A percentile compares a stretch with the other conserved stretches of the same genome.
phyloP scores from a whole-genome alignment of 2,329 filamentous ascomycete genomes.

The Pseudopyricularia cyperi region DNA sequence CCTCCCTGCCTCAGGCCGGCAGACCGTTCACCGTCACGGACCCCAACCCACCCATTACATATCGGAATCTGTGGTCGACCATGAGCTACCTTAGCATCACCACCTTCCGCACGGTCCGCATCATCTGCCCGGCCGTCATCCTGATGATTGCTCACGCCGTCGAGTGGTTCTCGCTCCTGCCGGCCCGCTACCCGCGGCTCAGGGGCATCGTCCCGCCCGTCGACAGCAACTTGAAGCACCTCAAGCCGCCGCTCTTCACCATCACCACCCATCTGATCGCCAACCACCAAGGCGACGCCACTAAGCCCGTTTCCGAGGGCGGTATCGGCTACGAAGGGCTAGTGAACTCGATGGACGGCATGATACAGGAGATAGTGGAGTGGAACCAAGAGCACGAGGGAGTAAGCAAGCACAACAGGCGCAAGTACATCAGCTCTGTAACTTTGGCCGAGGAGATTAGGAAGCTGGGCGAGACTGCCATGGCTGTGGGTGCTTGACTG shows the following conservation, averaged over 20 bases:
- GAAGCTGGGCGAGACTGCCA: slow-evolving; percentile 8
- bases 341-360: slow-evolving; percentile 24
- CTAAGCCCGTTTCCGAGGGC: slow-evolving; percentile 18
- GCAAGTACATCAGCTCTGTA: slow-evolving; percentile 23
- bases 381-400: slow-evolving; percentile 25
- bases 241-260: slow-evolving; percentile 26
- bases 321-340: slow-evolving; percentile 25
- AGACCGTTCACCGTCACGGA: slow-evolving; percentile 27
- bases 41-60: slow-evolving; percentile 25
- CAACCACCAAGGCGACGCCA: slow-evolving; percentile 15
- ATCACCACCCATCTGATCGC: slow-evolving; percentile 26
- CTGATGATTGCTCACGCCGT: slow-evolving; percentile 21
- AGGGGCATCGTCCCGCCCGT: slow-evolving; percentile 17
- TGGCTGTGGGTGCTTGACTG: not conserved
- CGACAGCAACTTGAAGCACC: slow-evolving; percentile 18
- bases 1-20: slow-evolving; percentile 17
- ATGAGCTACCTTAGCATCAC: slow-evolving; percentile 20
- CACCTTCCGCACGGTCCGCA: slow-evolving; percentile 16
- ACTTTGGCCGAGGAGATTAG: slow-evolving; percentile 24
- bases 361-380: slow-evolving; percentile 24
- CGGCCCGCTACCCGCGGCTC: slow-evolving; percentile 12
- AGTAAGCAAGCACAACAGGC: slow-evolving; percentile 8
- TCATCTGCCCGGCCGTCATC: slow-evolving; percentile 19
- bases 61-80: slow-evolving; percentile 20
- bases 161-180: slow-evolving; percentile 22